A percentile compares a stretch with the other conserved stretches of the same genome.
Conservation (phyloP, 805 yeast species). For the Blastobotrys peoriensis region DNA sequence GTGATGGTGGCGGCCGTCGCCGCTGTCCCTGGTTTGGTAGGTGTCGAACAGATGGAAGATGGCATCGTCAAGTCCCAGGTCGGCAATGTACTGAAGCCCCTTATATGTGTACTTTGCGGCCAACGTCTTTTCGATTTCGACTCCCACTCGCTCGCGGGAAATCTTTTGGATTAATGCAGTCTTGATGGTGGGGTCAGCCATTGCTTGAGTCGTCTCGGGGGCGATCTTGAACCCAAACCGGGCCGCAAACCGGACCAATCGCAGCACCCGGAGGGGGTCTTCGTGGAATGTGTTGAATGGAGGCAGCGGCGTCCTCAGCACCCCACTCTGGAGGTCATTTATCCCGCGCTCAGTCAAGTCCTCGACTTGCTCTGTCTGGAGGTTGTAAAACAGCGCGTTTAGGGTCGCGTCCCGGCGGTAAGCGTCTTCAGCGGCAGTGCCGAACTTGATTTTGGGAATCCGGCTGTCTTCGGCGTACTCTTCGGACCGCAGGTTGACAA, state of each 20-base stretch:
- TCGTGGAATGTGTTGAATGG: slow-evolving; percentile 84
- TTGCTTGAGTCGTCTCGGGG: slow-evolving; percentile 48
- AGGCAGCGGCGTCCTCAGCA: slow-evolving; percentile 80
- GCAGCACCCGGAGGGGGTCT: slow-evolving; percentile 85
- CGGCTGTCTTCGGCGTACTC: slow-evolving; percentile 77
- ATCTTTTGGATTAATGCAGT: slow-evolving; percentile 62
- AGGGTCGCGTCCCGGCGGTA: slow-evolving; percentile 90
- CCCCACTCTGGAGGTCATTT: slow-evolving; percentile 59
- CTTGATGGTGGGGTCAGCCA: slow-evolving; percentile 55
- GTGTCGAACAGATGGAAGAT: slow-evolving; percentile 43
- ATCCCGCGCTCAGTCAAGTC: slow-evolving; percentile 79
- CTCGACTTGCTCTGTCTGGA: slow-evolving; percentile 62
- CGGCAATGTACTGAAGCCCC: slow-evolving; percentile 56
- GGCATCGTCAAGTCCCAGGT: slow-evolving; percentile 48
- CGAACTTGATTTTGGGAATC: slow-evolving; percentile 77
- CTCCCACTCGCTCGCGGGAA: slow-evolving; percentile 85
- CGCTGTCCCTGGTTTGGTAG: slow-evolving; percentile 13
- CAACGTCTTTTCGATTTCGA: slow-evolving; percentile 75
- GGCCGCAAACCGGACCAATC: slow-evolving; percentile 81
- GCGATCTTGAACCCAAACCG: slow-evolving; percentile 68
- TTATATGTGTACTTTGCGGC: slow-evolving; percentile 53
- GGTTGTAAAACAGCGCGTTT: slow-evolving; percentile 85
- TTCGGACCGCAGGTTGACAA: slow-evolving; percentile 86
- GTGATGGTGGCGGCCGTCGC: background rate
- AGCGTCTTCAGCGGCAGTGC: slow-evolving; percentile 91